These are phyloP conservation scores for Ophiosphaerella narmari DNA, from an alignment of 2,329 filamentous ascomycete species.

Conservation along the genomic window DNA sequence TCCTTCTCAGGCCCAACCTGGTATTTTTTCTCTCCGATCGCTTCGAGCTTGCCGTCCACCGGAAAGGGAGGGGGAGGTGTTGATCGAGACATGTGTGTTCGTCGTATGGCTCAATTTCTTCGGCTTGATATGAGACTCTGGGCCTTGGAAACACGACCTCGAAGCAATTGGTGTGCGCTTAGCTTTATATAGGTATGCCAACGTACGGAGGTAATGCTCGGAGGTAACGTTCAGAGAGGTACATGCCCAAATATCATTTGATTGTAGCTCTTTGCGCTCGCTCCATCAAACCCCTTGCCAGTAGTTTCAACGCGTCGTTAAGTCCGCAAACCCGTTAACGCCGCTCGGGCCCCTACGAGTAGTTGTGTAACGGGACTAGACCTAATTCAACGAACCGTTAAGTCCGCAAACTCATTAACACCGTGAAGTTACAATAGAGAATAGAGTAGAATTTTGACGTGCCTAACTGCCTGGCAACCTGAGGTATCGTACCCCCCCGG, in stretches of 20 bases:
- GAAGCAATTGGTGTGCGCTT: background rate
- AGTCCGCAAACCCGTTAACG: constrained; percentile 3
- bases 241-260: background rate
- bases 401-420: background rate
- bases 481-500: no score
- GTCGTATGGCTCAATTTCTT: background rate
- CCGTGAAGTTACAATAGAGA: no score
- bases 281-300: constrained; percentile 2
- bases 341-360: background rate
- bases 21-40: background rate
- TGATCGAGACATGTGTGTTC: constrained; percentile 1
- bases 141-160: background rate
- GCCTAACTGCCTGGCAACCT: no score
- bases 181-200: background rate
- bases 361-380: no score
- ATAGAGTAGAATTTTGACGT: no score
- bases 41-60: background rate
- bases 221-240: background rate
- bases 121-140: background rate
- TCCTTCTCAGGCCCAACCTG: background rate
- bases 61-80: background rate
- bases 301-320: background rate
- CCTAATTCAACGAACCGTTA: no score
- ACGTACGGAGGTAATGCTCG: background rate
- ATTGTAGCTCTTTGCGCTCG: background rate